Evolutionary conservation across 129 eudicot genomes (phyloP).

Genomic region (Glebionis coronaria): DNA sequence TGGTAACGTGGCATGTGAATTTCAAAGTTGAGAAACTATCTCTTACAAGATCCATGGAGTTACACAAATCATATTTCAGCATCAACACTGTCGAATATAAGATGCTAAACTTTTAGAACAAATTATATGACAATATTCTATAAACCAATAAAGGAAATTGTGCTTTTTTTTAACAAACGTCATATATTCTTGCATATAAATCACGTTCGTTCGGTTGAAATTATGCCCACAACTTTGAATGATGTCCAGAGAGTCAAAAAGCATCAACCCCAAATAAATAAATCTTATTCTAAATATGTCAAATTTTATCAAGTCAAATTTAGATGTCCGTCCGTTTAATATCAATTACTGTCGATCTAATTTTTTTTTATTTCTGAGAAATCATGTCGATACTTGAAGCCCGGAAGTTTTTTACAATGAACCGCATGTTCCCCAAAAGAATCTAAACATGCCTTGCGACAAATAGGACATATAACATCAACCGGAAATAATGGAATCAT

Average conservation of each 20-base stretch:
- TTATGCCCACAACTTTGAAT: slow-evolving; percentile 33
- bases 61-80: no score
- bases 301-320: slow-evolving; percentile 11
- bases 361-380: no score
- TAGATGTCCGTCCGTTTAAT: slow-evolving; percentile 15
- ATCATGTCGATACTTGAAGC: no score
- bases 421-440: no score
- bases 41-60: not conserved
- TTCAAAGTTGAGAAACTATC: no score
- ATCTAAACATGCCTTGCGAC: no score
- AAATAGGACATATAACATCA: no score
- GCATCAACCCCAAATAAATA: slow-evolving; percentile 4
- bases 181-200: slow-evolving; percentile 31
- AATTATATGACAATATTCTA: slow-evolving; percentile 28
- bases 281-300: not conserved
- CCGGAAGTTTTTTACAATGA: no score
- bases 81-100: slow-evolving; percentile 10
- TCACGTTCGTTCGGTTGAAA: slow-evolving; percentile 22
- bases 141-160: slow-evolving; percentile 31
- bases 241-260: slow-evolving; percentile 29
- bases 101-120: slow-evolving; percentile 25
- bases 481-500: no score
- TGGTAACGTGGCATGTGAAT: no score
- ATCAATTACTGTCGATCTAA: no score
- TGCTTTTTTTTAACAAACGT: slow-evolving; percentile 29